A percentile compares a stretch with the other conserved stretches of the same genome.
These are phyloP conservation scores for Clonostachys rosea DNA, from an alignment of 2,329 filamentous ascomycete genomes.

Conservation along the genomic window DNA sequence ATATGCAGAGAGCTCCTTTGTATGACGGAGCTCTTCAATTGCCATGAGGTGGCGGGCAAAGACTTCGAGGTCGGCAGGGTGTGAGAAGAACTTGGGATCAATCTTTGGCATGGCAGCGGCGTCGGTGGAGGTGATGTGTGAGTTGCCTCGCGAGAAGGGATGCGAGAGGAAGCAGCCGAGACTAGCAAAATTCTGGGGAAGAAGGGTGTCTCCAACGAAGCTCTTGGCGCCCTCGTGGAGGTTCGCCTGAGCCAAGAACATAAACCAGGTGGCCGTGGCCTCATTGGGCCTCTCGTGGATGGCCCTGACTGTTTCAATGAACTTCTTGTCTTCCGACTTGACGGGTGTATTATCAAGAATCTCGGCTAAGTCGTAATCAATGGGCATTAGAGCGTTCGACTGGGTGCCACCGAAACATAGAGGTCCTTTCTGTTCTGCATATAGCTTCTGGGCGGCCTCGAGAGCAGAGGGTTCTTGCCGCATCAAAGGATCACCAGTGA, in stretches of 20 bases:
- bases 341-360: too few species aligned
- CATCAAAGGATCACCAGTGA: conserved; percentile 7
- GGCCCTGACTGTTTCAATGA: too few species aligned
- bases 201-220: background rate
- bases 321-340: too few species aligned
- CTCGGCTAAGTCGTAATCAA: too few species aligned
- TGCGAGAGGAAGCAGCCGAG: conserved; percentile 36
- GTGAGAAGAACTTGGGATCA: conserved; percentile 50
- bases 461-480: conserved; percentile 9
- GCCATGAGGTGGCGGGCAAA: conserved; percentile 37
- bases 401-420: conserved; percentile 10
- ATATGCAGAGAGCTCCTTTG: conserved; percentile 29
- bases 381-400: background rate
- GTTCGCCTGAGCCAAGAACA: background rate
- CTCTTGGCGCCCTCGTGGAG: background rate
- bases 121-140: conserved; percentile 46
- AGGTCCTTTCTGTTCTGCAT: conserved; percentile 10
- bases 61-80: conserved; percentile 52
- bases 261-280: too few species aligned
- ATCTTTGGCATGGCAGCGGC: conserved; percentile 35
- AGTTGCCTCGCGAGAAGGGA: conserved; percentile 52
- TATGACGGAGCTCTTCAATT: conserved; percentile 23
- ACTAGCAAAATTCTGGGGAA: background rate
- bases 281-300: too few species aligned
- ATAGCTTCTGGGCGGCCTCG: conserved; percentile 11